These are phyloP conservation scores for Decorospora gaudefroyi DNA, from an alignment of 2,329 filamentous ascomycete species.

Conservation along the genomic window DNA sequence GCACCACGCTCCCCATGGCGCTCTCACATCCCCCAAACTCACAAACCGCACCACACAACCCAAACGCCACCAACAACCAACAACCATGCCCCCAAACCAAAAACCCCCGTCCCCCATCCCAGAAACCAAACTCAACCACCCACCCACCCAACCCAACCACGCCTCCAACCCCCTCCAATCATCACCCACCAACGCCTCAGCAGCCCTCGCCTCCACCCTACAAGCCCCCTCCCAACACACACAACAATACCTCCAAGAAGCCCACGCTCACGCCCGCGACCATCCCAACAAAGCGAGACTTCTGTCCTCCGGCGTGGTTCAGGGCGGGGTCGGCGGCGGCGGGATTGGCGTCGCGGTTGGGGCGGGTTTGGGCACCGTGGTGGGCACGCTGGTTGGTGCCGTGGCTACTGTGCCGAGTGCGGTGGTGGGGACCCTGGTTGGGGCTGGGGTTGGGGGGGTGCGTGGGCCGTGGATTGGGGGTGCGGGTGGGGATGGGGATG, in stretches of 20 bases:
- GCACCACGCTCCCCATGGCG: conserved; percentile 2
- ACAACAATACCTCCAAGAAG: conserved; percentile 43
- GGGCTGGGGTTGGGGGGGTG: conserved; percentile 48
- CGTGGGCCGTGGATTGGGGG: conserved; percentile 50
- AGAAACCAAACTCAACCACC: conserved; percentile 39
- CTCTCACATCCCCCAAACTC: background rate
- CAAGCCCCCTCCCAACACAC: conserved; percentile 42
- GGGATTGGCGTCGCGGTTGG: conserved; percentile 51
- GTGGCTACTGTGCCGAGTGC: conserved; percentile 50
- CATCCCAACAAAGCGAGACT: conserved; percentile 43
- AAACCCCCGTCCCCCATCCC: too few species aligned
- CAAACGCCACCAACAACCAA: conserved; percentile 22
- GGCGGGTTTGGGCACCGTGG: conserved; percentile 49
- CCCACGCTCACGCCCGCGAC: conserved; percentile 42
- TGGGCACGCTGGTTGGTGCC: conserved; percentile 49
- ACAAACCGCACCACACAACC: conserved; percentile 14
- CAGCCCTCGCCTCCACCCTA: conserved; percentile 31
- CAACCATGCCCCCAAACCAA: conserved; percentile 24
- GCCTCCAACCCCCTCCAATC: too few species aligned
- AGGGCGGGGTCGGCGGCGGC: conserved; percentile 49
- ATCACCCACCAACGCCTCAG: conserved; percentile 37
- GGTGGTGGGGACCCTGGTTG: conserved; percentile 48
- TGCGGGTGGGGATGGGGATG: conserved; percentile 8
- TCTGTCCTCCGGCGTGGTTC: conserved; percentile 46
- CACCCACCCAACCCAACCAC: conserved; percentile 37